Percentiles rank a stretch among this genome's conserved stretches.
phyloP scores from a whole-genome alignment of 2,329 filamentous ascomycete genomes.

The Calonectria ilicicola region DNA sequence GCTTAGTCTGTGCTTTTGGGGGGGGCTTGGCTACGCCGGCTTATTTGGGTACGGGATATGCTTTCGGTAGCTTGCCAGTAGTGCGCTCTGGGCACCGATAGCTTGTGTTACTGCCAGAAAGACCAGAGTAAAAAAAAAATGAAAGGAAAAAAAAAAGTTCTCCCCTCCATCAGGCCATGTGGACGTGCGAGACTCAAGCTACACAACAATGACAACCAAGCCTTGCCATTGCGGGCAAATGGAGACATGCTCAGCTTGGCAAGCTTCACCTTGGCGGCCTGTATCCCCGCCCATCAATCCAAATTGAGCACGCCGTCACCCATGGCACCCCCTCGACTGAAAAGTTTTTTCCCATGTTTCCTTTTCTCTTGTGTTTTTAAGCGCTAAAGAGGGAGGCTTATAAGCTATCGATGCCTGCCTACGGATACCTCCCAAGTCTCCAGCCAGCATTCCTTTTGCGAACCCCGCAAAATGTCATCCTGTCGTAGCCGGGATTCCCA shows the following conservation, averaged over 20 bases:
- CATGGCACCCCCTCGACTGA: not conserved
- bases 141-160: not conserved
- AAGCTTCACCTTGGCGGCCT: not conserved
- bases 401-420: not conserved
- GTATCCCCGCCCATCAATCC: not conserved
- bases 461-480: slow-evolving; percentile 1
- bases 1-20: not conserved
- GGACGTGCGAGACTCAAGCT: not conserved
- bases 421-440: not conserved
- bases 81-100: not conserved
- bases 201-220: too few species aligned
- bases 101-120: not conserved
- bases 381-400: not conserved
- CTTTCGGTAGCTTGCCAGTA: not conserved
- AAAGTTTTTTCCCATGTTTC: not conserved
- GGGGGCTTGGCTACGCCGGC: not conserved
- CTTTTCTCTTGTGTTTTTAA: not conserved
- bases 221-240: not conserved
- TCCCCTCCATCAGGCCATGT: not conserved
- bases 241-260: not conserved
- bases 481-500: not conserved
- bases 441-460: not conserved
- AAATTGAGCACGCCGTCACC: not conserved
- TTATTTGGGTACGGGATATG: not conserved
- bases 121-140: not conserved